Conservation (phyloP, 345 rosid species). For the Eucalyptus victrix region DNA sequence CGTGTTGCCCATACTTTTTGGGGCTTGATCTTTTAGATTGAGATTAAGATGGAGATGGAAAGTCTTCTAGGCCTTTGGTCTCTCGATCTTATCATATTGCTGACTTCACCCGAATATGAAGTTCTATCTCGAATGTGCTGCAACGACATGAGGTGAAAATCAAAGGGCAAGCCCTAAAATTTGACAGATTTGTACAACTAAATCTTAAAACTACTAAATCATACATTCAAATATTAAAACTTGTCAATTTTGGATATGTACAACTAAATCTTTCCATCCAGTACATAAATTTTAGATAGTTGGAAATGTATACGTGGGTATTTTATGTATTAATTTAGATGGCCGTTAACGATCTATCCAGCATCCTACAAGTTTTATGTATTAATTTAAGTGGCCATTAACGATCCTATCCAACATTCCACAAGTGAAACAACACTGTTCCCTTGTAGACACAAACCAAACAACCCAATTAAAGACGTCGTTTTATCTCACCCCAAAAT, state of each 20-base stretch:
- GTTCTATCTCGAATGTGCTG: neutral
- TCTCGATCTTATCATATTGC: neutral
- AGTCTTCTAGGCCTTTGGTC: neutral
- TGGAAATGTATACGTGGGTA: neutral
- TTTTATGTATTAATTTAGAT: neutral
- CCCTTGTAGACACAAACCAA: neutral
- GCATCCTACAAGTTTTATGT: neutral
- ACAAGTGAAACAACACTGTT: neutral
- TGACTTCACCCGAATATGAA: neutral
- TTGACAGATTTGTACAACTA: neutral
- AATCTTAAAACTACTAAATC: neutral
- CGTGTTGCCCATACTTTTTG: neutral
- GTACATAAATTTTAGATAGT: neutral
- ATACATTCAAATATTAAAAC: accelerated
- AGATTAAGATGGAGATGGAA: neutral
- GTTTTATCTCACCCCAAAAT: neutral
- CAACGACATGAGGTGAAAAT: too few species aligned
- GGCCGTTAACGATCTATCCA: neutral
- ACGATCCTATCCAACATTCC: neutral
- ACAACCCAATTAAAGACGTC: neutral
- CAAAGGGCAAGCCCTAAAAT: neutral
- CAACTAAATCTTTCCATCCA: neutral
- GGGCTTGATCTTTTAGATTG: neutral
- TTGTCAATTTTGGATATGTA: neutral
- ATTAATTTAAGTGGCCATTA: neutral